Percentiles rank a stretch among this genome's conserved stretches.
These are phyloP conservation scores for Porcisia deanei DNA, from an alignment of 208 protist genomes.

Conservation along the genomic window DNA sequence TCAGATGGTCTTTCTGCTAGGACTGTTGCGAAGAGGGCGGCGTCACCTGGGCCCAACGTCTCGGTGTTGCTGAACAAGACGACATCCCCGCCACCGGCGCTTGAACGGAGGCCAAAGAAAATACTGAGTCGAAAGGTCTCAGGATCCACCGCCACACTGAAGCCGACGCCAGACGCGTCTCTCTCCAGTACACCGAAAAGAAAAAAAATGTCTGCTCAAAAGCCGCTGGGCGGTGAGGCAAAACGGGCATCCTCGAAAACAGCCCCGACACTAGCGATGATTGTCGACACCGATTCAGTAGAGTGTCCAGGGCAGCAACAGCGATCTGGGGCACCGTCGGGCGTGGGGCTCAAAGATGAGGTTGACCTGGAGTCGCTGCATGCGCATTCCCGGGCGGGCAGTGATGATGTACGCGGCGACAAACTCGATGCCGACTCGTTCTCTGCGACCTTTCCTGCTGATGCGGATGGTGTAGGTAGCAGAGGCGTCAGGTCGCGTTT, in stretches of 20 bases:
- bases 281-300: too few species aligned
- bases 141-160: neutral
- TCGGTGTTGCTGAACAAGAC: neutral
- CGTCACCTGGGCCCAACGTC: too few species aligned
- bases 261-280: neutral
- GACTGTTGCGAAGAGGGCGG: neutral
- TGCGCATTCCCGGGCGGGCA: slow-evolving; percentile 5
- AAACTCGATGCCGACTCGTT: neutral
- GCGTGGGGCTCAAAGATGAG: neutral
- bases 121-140: neutral
- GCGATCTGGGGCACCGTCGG: neutral
- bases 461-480: neutral
- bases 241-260: neutral
- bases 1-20: too few species aligned
- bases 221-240: neutral
- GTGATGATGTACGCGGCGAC: slow-evolving; percentile 10
- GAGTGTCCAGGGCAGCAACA: neutral
- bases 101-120: neutral
- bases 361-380: neutral
- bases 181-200: neutral
- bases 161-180: neutral
- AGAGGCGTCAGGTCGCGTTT: neutral
- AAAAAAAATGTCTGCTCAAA: neutral
- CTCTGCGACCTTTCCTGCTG: neutral
- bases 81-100: neutral